Conservation (phyloP, 2,329 filamentous ascomycete species). For the Neopestalotiopsis sp. region DNA sequence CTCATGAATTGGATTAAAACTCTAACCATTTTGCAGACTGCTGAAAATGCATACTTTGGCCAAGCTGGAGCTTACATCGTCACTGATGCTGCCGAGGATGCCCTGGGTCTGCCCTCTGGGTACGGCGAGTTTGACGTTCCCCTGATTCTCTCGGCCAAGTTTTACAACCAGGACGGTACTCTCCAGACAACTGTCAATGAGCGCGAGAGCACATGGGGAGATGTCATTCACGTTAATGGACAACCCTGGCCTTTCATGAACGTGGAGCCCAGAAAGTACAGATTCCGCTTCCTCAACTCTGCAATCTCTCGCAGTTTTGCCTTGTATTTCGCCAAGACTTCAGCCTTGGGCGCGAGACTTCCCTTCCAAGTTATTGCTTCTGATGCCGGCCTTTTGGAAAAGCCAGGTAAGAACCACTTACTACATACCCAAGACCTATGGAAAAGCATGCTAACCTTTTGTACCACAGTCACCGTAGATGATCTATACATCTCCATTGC, state of each 20-base stretch:
- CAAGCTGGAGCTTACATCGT: constrained; percentile 63
- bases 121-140: constrained; percentile 57
- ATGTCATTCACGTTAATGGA: constrained; percentile 63
- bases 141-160: constrained; percentile 54
- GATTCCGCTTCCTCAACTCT: constrained; percentile 60
- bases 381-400: constrained; percentile 56
- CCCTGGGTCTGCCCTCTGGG: constrained; percentile 50
- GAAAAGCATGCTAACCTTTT: constrained; percentile 26
- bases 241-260: constrained; percentile 64
- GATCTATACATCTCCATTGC: constrained; percentile 56
- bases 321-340: constrained; percentile 49
- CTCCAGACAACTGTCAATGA: constrained; percentile 52
- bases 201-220: constrained; percentile 56
- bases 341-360: constrained; percentile 37
- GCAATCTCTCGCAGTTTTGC: constrained; percentile 52
- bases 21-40: constrained; percentile 42
- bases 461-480: constrained; percentile 32
- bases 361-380: constrained; percentile 60
- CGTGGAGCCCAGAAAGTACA: constrained; percentile 66
- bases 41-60: constrained; percentile 62
- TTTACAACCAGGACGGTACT: constrained; percentile 56
- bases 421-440: neutral
- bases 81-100: constrained; percentile 52
- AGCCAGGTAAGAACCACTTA: constrained; percentile 38
- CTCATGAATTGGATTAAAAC: neutral